Percentiles rank a stretch among this genome's conserved stretches.
Evolutionary conservation across 1,284 basidiomycete species (phyloP).

Genomic region (Tilletiopsis washingtonensis): DNA sequence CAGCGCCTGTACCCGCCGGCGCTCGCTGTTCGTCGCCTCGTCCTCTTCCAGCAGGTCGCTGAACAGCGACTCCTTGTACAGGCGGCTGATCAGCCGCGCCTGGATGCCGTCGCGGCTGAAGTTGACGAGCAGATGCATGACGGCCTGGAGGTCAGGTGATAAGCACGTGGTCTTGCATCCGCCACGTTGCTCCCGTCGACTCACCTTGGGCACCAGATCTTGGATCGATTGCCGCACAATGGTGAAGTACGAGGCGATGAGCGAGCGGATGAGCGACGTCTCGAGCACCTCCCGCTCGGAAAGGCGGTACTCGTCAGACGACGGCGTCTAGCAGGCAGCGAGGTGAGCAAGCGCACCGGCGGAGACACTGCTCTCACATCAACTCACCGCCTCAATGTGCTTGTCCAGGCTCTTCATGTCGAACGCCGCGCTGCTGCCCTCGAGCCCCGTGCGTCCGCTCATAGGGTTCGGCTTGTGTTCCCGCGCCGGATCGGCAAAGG

Average conservation of each 20-base stretch:
- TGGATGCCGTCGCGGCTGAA: slow-evolving; percentile 92
- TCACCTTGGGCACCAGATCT: slow-evolving; percentile 80
- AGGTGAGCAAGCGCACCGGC: neutral
- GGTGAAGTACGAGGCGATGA: slow-evolving; percentile 90
- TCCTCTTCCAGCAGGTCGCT: slow-evolving; percentile 88
- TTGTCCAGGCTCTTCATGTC: slow-evolving; percentile 98
- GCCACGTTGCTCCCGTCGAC: too few species aligned
- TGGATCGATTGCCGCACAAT: slow-evolving; percentile 95
- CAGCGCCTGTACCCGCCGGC: slow-evolving; percentile 84
- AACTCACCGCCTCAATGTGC: slow-evolving; percentile 54
- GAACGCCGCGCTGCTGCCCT: slow-evolving; percentile 75
- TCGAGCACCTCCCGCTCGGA: slow-evolving; percentile 89
- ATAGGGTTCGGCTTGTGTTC: slow-evolving; percentile 38
- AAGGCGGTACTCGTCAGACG: slow-evolving; percentile 55
- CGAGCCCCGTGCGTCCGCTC: slow-evolving; percentile 59
- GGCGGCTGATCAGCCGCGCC: slow-evolving; percentile 78
- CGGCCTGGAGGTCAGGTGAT: slow-evolving; percentile 53
- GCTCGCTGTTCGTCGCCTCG: slow-evolving; percentile 84
- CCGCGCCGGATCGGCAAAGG: slow-evolving; percentile 1
- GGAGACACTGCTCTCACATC: neutral
- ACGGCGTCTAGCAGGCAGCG: slow-evolving; percentile 53
- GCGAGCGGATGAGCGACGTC: slow-evolving; percentile 81
- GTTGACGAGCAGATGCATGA: slow-evolving; percentile 71
- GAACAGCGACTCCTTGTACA: slow-evolving; percentile 79
- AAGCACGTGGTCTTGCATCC: neutral